These are phyloP conservation scores for Gossypium aridum DNA, from an alignment of 441 rosid species.

Conservation along the genomic window DNA sequence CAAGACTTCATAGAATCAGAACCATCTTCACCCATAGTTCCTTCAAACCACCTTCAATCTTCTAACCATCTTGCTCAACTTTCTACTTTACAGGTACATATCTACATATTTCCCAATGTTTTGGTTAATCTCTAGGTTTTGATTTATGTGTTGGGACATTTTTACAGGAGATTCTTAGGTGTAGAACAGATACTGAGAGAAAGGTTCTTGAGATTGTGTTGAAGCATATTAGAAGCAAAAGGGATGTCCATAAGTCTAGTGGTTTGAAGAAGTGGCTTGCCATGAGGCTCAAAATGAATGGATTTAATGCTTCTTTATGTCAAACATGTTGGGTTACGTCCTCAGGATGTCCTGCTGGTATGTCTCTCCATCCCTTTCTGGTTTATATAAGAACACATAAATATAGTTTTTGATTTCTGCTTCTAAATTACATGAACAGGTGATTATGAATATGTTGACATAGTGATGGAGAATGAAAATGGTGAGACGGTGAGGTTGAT, in stretches of 20 bases:
- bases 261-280: slow-evolving; percentile 34
- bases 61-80: slow-evolving; percentile 13
- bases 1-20: slow-evolving; percentile 52
- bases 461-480: slow-evolving; percentile 17
- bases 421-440: slow-evolving; percentile 15
- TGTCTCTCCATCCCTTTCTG: neutral
- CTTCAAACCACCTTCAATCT: slow-evolving; percentile 14
- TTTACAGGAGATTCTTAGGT: slow-evolving; percentile 33
- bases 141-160: neutral
- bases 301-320: slow-evolving; percentile 40
- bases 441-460: slow-evolving; percentile 38
- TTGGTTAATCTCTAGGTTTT: neutral
- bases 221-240: slow-evolving; percentile 32
- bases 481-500: slow-evolving; percentile 28
- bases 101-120: neutral
- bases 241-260: slow-evolving; percentile 15
- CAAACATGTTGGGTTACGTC: slow-evolving; percentile 43
- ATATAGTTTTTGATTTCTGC: neutral
- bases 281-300: slow-evolving; percentile 33
- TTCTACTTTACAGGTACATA: slow-evolving; percentile 31
- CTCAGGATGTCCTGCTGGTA: slow-evolving; percentile 43
- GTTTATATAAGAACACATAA: neutral
- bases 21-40: slow-evolving; percentile 19
- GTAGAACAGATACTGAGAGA: slow-evolving; percentile 26
- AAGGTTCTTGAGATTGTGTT: slow-evolving; percentile 24